phyloP scores from a whole-genome alignment of 805 yeast genomes.

The Kazachstania psychrophila region DNA sequence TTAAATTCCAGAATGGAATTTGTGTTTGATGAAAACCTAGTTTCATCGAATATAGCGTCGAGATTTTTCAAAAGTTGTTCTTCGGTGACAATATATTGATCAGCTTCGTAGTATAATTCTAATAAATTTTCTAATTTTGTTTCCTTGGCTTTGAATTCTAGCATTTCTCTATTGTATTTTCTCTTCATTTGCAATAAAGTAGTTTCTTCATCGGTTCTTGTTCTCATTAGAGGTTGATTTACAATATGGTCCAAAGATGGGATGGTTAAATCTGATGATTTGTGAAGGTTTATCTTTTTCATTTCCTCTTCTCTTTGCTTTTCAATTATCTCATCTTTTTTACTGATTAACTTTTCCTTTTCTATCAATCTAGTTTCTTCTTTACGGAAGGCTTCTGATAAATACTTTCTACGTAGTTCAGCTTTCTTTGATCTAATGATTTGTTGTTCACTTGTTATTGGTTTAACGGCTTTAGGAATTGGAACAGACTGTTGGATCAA shows the following conservation, averaged over 20 bases:
- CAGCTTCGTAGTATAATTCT: slow-evolving; percentile 62
- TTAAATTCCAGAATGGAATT: slow-evolving; percentile 2
- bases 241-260: slow-evolving; percentile 69
- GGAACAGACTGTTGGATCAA: slow-evolving; percentile 47
- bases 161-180: slow-evolving; percentile 51
- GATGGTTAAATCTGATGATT: slow-evolving; percentile 46
- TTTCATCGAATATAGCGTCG: slow-evolving; percentile 21
- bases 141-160: slow-evolving; percentile 44
- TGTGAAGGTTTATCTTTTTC: slow-evolving; percentile 16
- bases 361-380: slow-evolving; percentile 43
- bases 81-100: slow-evolving; percentile 64
- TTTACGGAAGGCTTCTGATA: slow-evolving; percentile 48
- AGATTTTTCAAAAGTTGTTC: slow-evolving; percentile 38
- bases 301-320: slow-evolving; percentile 30
- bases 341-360: slow-evolving; percentile 21
- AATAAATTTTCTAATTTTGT: slow-evolving; percentile 48
- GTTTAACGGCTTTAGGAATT: slow-evolving; percentile 32
- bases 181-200: slow-evolving; percentile 50
- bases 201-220: slow-evolving; percentile 62
- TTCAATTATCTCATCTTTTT: slow-evolving; percentile 32
- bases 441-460: slow-evolving; percentile 13
- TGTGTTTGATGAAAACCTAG: slow-evolving; percentile 2
- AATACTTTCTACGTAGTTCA: slow-evolving; percentile 62
- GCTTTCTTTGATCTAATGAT: slow-evolving; percentile 32
- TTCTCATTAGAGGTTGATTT: slow-evolving; percentile 61